phyloP scores from a whole-genome alignment of 805 yeast species.

The Saturnispora zaruensis region DNA sequence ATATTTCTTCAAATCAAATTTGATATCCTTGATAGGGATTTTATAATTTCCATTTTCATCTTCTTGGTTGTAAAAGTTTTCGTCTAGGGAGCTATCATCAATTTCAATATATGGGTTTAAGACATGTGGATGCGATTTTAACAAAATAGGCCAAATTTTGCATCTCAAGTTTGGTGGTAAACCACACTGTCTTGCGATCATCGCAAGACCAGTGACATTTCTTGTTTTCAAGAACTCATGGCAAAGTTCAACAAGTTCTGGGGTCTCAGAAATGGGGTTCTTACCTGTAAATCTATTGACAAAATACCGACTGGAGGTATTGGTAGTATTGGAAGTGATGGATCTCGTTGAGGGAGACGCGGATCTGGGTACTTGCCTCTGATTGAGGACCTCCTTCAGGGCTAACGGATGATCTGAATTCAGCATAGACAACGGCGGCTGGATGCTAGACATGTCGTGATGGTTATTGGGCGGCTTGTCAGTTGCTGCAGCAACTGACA shows the following conservation, averaged over 20 bases:
- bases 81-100: conserved; percentile 32
- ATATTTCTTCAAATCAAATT: conserved; percentile 54
- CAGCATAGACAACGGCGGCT: neutral
- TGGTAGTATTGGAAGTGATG: conserved; percentile 8
- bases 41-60: conserved; percentile 20
- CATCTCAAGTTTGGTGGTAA: conserved; percentile 75
- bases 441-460: neutral
- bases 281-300: conserved; percentile 27
- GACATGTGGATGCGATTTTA: conserved; percentile 81
- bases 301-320: conserved; percentile 15
- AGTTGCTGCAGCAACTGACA: neutral
- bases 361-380: conserved; percentile 5
- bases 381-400: neutral
- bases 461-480: conserved; percentile 1
- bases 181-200: conserved; percentile 74
- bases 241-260: conserved; percentile 47
- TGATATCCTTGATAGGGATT: conserved; percentile 32
- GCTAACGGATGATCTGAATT: neutral
- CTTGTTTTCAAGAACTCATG: conserved; percentile 45
- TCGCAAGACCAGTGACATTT: conserved; percentile 69
- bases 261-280: conserved; percentile 38
- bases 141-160: conserved; percentile 74
- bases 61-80: conserved; percentile 28
- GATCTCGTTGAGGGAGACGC: conserved; percentile 6
- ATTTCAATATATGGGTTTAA: conserved; percentile 64